phyloP scores from a whole-genome alignment of 2,329 filamentous ascomycete genomes.

The Pseudogymnoascus sp. region DNA sequence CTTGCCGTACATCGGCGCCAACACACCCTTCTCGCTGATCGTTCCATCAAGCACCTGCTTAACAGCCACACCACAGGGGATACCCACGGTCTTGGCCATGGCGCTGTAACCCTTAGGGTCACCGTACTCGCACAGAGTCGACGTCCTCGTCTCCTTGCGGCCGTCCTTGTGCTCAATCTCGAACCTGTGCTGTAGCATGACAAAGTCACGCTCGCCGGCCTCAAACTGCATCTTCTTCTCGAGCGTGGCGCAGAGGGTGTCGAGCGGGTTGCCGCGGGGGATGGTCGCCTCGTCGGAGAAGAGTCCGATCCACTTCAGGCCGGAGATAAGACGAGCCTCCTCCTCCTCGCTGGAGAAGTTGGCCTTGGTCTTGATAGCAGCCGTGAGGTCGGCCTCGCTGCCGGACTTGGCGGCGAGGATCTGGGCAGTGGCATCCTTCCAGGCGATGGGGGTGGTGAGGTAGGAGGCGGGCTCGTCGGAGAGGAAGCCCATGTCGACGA shows the following conservation, averaged over 20 bases:
- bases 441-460: constrained; percentile 62
- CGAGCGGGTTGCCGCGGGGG: constrained; percentile 71
- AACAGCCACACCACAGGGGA: constrained; percentile 68
- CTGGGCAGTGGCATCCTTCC: constrained; percentile 79
- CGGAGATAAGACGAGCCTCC: constrained; percentile 61
- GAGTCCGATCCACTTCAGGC: constrained; percentile 64
- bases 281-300: constrained; percentile 63
- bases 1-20: constrained; percentile 69
- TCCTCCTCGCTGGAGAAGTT: constrained; percentile 63
- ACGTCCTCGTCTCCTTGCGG: constrained; percentile 67
- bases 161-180: constrained; percentile 78
- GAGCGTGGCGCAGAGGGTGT: constrained; percentile 82
- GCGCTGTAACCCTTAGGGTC: constrained; percentile 68
- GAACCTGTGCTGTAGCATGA: constrained; percentile 77
- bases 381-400: constrained; percentile 61
- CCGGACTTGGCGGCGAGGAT: constrained; percentile 64
- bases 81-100: constrained; percentile 78
- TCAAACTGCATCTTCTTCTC: constrained; percentile 90
- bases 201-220: constrained; percentile 75
- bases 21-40: constrained; percentile 63
- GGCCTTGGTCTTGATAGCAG: constrained; percentile 68
- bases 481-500: constrained; percentile 88
- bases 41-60: constrained; percentile 71
- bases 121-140: constrained; percentile 78
- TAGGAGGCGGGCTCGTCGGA: constrained; percentile 58